Conservation (phyloP, 2,329 filamentous ascomycete species). For the Fusarium sp. region DNA sequence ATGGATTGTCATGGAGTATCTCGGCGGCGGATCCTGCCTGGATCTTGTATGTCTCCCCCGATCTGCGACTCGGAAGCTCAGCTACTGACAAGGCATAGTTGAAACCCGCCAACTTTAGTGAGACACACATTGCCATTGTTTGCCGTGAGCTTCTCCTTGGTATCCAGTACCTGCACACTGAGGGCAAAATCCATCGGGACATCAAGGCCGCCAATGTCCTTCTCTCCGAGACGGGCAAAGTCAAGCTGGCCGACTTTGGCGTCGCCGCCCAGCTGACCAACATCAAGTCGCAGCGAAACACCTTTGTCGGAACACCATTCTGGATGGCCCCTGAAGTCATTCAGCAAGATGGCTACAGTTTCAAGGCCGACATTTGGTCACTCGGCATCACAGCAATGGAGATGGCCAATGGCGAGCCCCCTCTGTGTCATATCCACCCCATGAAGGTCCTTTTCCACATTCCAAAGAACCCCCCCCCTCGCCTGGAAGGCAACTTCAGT, state of each 20-base stretch:
- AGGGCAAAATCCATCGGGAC: conserved; percentile 96
- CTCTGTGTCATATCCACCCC: conserved; percentile 84
- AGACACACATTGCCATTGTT: conserved; percentile 92
- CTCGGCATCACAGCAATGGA: conserved; percentile 93
- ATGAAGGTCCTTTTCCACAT: conserved; percentile 96
- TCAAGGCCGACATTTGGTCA: conserved; percentile 95
- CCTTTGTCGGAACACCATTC: conserved; percentile 96
- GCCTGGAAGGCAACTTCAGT: conserved; percentile 87
- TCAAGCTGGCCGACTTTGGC: conserved; percentile 97
- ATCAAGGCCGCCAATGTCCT: conserved; percentile 97
- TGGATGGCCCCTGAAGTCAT: conserved; percentile 98
- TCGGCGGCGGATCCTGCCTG: conserved; percentile 94
- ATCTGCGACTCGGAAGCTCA: background rate
- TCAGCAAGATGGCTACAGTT: conserved; percentile 84
- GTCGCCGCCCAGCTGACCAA: conserved; percentile 97
- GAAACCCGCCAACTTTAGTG: conserved; percentile 89
- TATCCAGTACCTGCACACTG: conserved; percentile 91
- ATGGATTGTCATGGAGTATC: conserved; percentile 99
- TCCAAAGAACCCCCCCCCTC: conserved; percentile 86
- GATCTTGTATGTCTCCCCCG: conserved; percentile 75
- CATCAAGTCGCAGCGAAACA: conserved; percentile 97
- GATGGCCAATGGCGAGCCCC: conserved; percentile 89
- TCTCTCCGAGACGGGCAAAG: conserved; percentile 89
- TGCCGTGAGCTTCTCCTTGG: conserved; percentile 91
- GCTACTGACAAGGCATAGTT: conserved; percentile 64